phyloP scores from a whole-genome alignment of 2,329 filamentous ascomycete genomes.

The Penicillium psychrosexuale region DNA sequence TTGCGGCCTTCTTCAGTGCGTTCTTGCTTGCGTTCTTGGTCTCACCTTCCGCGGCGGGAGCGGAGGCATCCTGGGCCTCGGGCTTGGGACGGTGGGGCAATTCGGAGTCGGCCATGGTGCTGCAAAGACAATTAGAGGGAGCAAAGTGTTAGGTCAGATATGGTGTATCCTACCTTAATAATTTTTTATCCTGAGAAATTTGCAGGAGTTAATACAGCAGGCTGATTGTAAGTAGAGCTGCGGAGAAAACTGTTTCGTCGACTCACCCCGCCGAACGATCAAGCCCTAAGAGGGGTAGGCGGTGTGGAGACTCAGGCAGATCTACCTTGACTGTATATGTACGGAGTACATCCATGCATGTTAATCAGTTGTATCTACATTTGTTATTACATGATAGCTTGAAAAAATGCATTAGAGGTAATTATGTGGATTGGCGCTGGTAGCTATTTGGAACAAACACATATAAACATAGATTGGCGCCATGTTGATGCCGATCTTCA shows the following conservation, averaged over 20 bases:
- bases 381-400: not conserved
- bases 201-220: constrained; percentile 1
- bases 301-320: not conserved
- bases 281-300: constrained; percentile 34
- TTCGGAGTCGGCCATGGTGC: constrained; percentile 40
- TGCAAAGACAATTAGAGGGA: constrained; percentile 8
- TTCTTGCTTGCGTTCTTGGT: constrained; percentile 61
- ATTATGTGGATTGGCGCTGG: not conserved
- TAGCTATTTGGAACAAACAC: not conserved
- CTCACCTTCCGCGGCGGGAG: constrained; percentile 36
- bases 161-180: constrained; percentile 17
- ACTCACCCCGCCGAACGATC: constrained; percentile 32
- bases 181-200: constrained; percentile 15
- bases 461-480: not conserved
- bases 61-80: constrained; percentile 30
- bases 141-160: not conserved
- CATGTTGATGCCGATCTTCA: not conserved
- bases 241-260: constrained; percentile 16
- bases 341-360: not conserved
- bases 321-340: not conserved
- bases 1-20: constrained; percentile 80
- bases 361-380: too few species aligned
- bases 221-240: constrained; percentile 4
- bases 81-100: constrained; percentile 41
- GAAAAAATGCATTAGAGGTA: not conserved